A percentile compares a stretch with the other conserved stretches of the same genome.
Conservation (phyloP, 257 asterid species). For the Avicennia marina region DNA sequence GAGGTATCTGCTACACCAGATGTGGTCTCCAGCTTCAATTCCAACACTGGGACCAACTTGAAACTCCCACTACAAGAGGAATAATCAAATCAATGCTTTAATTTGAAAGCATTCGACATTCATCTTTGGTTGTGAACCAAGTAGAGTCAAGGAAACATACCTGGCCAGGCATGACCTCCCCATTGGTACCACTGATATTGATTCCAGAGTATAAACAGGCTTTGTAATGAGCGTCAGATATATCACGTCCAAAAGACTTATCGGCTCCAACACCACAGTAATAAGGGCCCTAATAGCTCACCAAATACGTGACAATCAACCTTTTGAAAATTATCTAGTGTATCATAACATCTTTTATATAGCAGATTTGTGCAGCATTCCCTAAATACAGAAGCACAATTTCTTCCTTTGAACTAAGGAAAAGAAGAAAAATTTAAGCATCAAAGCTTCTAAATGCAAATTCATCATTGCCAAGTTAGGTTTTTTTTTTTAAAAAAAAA, state of each 20-base stretch:
- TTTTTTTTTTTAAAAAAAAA: too few species aligned
- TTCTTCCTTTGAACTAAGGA: not conserved
- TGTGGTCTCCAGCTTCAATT: constrained; percentile 94
- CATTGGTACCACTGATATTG: constrained; percentile 93
- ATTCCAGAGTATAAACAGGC: constrained; percentile 99
- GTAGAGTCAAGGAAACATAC: constrained; percentile 32
- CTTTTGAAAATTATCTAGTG: too few species aligned
- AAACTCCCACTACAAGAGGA: constrained; percentile 81
- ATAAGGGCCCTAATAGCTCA: too few species aligned
- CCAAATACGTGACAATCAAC: not conserved
- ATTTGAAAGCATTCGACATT: constrained; percentile 5
- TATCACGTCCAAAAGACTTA: constrained; percentile 96
- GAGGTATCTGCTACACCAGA: constrained; percentile 92
- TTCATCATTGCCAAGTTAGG: not conserved
- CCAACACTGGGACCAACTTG: constrained; percentile 99
- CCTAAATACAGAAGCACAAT: not conserved
- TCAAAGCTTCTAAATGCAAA: too few species aligned
- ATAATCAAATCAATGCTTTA: not conserved
- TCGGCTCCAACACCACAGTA: constrained; percentile 97
- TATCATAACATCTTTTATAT: too few species aligned
- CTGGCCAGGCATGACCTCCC: constrained; percentile 99
- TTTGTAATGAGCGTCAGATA: constrained; percentile 96
- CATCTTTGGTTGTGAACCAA: not conserved
- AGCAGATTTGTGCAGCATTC: too few species aligned
- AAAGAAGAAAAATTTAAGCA: too few species aligned